Percentiles rank a stretch among this genome's conserved stretches.
These are phyloP conservation scores for Fusarium sp. DNA, from an alignment of 2,329 filamentous ascomycete genomes.

Conservation along the genomic window DNA sequence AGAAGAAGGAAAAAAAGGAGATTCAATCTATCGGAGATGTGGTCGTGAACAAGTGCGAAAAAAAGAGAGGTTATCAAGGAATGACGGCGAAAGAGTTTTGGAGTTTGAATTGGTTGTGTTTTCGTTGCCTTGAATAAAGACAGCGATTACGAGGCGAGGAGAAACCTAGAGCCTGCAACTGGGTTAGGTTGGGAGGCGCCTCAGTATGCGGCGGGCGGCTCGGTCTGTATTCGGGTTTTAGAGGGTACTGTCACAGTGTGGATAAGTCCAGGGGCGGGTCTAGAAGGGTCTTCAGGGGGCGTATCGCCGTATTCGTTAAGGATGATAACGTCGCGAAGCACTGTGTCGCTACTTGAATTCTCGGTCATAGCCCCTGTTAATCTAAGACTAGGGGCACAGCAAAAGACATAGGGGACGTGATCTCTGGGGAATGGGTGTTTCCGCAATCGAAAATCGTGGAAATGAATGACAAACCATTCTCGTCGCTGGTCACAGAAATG, in stretches of 20 bases:
- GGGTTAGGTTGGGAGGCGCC: not conserved
- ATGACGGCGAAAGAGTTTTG: slow-evolving; percentile 31
- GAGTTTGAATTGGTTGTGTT: slow-evolving; percentile 15
- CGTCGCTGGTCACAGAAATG: not conserved
- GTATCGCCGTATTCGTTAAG: slow-evolving; percentile 5
- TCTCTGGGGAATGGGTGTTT: not conserved
- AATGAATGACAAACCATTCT: slow-evolving; percentile 21
- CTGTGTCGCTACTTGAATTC: slow-evolving; percentile 20
- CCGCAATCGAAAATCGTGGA: slow-evolving; percentile 15
- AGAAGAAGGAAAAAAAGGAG: slow-evolving; percentile 11
- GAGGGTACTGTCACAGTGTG: slow-evolving; percentile 36
- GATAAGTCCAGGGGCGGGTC: slow-evolving; percentile 4
- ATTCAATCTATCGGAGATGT: slow-evolving; percentile 26
- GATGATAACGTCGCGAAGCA: slow-evolving; percentile 13
- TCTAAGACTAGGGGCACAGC: not conserved
- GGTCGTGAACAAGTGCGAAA: slow-evolving; percentile 17
- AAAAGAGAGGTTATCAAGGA: slow-evolving; percentile 39
- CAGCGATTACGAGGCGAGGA: slow-evolving; percentile 41
- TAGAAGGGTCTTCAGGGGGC: slow-evolving; percentile 8
- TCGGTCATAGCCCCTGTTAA: slow-evolving; percentile 6
- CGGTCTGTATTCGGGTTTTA: slow-evolving; percentile 21
- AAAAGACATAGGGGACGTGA: not conserved
- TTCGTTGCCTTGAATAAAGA: slow-evolving; percentile 29
- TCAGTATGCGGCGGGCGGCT: slow-evolving; percentile 23
- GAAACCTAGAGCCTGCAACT: slow-evolving; percentile 23